Conservation (phyloP, 1,284 basidiomycete genomes). For the Inonotus obliquus region DNA sequence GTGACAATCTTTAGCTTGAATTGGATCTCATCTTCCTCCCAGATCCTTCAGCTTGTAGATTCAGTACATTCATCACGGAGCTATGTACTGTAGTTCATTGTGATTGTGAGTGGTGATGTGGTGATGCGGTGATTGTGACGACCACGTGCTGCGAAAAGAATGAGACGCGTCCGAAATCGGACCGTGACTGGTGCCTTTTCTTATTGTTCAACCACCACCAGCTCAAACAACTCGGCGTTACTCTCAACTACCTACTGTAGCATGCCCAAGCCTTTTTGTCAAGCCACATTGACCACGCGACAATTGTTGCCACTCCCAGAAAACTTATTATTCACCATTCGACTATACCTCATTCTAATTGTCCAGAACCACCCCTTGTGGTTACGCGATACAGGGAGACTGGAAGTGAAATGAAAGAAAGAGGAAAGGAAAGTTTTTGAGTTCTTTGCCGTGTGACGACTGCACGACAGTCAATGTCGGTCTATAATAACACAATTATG, state of each 20-base stretch:
- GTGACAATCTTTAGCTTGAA: too few relatives aligned
- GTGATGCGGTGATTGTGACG: background rate
- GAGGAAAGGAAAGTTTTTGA: too few relatives aligned
- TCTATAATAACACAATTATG: background rate
- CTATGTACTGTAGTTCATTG: too few relatives aligned
- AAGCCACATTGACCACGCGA: background rate
- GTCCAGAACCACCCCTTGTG: background rate
- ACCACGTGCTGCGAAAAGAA: background rate
- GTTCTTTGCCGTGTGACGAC: background rate
- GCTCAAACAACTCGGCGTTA: background rate
- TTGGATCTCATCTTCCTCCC: too few relatives aligned
- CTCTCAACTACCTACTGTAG: background rate
- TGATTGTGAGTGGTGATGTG: background rate
- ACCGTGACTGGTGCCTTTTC: background rate
- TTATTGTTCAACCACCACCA: background rate
- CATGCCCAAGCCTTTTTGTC: background rate
- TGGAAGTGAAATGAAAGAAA: background rate
- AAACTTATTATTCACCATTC: background rate
- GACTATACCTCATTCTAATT: background rate
- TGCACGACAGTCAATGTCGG: background rate
- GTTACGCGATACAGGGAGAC: background rate
- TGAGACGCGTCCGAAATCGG: background rate
- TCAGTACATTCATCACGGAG: too few relatives aligned
- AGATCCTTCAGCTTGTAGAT: too few relatives aligned
- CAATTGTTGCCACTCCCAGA: background rate